A percentile compares a stretch with the other conserved stretches of the same genome.
These are phyloP conservation scores for Aaosphaeria arxii DNA, from an alignment of 2,329 filamentous ascomycete species.

Conservation along the genomic window DNA sequence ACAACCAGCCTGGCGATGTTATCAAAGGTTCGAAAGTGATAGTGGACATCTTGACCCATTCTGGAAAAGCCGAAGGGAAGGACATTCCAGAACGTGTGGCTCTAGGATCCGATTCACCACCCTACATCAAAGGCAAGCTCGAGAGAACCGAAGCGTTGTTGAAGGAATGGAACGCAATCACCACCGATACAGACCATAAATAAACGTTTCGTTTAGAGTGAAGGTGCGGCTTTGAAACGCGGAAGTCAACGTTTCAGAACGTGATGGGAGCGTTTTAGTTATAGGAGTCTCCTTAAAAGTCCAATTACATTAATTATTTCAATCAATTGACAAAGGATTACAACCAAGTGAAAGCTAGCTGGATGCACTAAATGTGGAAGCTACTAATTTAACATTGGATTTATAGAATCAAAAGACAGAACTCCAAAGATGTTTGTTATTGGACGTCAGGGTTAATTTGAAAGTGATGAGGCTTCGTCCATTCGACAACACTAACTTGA, in stretches of 20 bases:
- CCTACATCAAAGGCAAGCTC: slow-evolving; percentile 15
- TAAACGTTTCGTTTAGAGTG: background rate
- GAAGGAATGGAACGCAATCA: slow-evolving; percentile 35
- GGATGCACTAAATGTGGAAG: background rate
- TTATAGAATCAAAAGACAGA: too few relatives aligned
- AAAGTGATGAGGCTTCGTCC: too few relatives aligned
- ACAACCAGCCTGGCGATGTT: slow-evolving; percentile 56
- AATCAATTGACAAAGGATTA: background rate
- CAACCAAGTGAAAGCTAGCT: background rate
- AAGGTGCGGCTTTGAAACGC: background rate
- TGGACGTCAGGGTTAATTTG: background rate
- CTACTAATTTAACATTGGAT: background rate
- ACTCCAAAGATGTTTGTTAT: background rate
- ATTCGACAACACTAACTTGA: too few relatives aligned
- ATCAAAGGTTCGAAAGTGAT: slow-evolving; percentile 52
- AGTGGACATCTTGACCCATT: slow-evolving; percentile 55
- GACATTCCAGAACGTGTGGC: slow-evolving; percentile 53
- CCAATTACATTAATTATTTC: background rate
- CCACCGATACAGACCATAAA: slow-evolving; percentile 16
- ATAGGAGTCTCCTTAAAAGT: background rate
- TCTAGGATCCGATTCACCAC: slow-evolving; percentile 50
- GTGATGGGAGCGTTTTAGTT: background rate
- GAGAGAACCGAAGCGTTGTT: slow-evolving; percentile 24
- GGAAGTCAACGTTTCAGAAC: background rate
- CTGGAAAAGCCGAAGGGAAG: slow-evolving; percentile 47